A percentile compares a stretch with the other conserved stretches of the same genome.
Conservation (phyloP, 805 yeast species). For the Saccharomyces jurei region DNA sequence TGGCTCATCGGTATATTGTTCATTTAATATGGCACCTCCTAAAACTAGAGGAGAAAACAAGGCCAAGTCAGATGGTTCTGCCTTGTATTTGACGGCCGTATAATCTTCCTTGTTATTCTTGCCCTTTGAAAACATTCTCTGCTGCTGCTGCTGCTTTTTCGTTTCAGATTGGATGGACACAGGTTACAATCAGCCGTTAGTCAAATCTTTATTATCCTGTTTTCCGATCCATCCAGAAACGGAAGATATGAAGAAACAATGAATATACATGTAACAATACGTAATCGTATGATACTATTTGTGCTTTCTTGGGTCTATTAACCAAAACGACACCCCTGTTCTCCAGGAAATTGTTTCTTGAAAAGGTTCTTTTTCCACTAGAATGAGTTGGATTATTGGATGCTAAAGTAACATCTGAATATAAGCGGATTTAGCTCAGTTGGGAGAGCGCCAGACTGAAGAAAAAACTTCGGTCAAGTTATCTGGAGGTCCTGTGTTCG, state of each 20-base stretch:
- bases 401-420: neutral
- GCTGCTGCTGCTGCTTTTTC: neutral
- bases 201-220: neutral
- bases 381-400: neutral
- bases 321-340: neutral
- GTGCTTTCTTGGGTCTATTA: neutral
- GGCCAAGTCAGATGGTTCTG: neutral
- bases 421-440: constrained; percentile 37
- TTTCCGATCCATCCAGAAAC: neutral
- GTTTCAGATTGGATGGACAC: neutral
- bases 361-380: neutral
- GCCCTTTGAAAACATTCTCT: neutral
- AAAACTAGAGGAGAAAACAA: constrained; percentile 38
- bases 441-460: constrained; percentile 41
- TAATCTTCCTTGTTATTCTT: neutral
- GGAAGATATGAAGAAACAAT: neutral
- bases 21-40: constrained; percentile 86
- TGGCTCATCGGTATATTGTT: constrained; percentile 71
- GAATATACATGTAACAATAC: neutral
- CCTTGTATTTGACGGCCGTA: neutral
- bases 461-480: constrained; percentile 19
- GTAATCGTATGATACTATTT: too few relatives aligned
- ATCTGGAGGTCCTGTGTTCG: constrained; percentile 81
- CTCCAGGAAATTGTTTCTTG: neutral
- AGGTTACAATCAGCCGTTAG: neutral